Evolutionary conservation across 163 green algal species (phyloP), one percentile per base, ranked within the genome.

Genomic region (Scenedesmus sp.): DNA sequence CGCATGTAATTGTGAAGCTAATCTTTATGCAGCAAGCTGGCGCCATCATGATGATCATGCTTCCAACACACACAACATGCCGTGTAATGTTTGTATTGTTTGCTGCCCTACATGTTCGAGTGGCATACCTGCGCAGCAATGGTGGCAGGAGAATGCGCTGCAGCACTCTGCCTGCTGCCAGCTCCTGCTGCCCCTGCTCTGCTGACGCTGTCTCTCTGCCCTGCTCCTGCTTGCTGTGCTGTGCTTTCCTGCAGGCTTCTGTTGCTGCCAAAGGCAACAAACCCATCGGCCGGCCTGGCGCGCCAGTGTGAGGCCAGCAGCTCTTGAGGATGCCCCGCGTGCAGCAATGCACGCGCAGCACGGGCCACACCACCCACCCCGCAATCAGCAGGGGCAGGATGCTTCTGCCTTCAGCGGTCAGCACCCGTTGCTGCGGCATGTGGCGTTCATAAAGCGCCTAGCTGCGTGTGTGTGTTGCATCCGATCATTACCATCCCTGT

Each of bases 231-330:
- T 26, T 9, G 57, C 16, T 67, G 54, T 52, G 26, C 7, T 81
- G 5, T 82, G 7, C 3, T 66, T 26, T 84, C 9, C 16, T 76
- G 73, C 87, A 91, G 87, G 87, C 46, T 62, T 13, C 87, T 79
- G 76, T 59, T 15, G 87, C 87, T 18, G 81, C 87, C 26, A 62
- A 26, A 76, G 18, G 26, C 87, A 86, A 91, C 87, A 91, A 62
- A 46, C 87, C 87, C 6, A n/a, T n/a, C 52, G 87, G 87, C 13
- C 57, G 87, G 10, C 87, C 87, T 59, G 87, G 87, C 13, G 87
- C 87, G 23, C 87, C 87, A 26, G 87, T 64, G 12, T 91, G 73
- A 86, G 5, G 34, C 76, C 0, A 15, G 13, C 70, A 52, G 34
- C 23, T 2, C 23, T 15, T 79, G 70, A 77, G 3, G 23, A 79